Base-by-base conservation (phyloP, 495 filamentous ascomycete species). In the Trypethelium eluteriae region DNA sequence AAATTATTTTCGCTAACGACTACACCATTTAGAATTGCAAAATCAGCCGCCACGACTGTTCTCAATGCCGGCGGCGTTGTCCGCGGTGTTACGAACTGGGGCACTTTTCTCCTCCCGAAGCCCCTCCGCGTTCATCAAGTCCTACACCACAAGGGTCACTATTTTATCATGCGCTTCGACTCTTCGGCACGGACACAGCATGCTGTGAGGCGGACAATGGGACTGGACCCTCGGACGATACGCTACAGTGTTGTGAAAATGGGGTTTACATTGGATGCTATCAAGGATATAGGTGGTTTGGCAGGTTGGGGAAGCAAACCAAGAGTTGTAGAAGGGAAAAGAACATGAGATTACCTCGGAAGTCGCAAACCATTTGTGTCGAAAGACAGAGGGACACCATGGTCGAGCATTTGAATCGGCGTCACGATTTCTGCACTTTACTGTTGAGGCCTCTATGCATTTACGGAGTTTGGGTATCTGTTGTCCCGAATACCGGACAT, bases 121-220 rank as follows among this genome's bases (percentile, higher is more conserved):
- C 76, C 77, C 68, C 83, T 85, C 64, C 86, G 82, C 69, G 86
- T 86, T 74, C 88, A 93, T 78, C 91, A 96, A 78, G 84, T 86
- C 66, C 82, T 83, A 65, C 88, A 98, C 81, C 84, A 84, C 64
- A 81, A 83, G 44, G 94, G 95, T 39, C 92, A 97, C 78, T 96
- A 98, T 81, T 98, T 98, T 81, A 86, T 96, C 74, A 90, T 98
- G 91, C 90, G 94, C 68, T 98, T 95, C 79, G 94, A 98, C 76
- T 73, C 87, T 39, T 85, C 84, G 53, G 82, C 84, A 34, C 68
- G 77, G 49, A 88, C 88, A 14, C 93, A 98, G 79, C 76, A 86
- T 53, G 82, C 82, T 53, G 83, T 98, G 4, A 81, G 85, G 68
- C 80, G 86, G 65, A 92, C 89, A 25, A 79, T 98, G 71, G 82